Evolutionary conservation across 352 stramenopile genomes (phyloP), one percentile per base, ranked within the genome.

Genomic region (Globisporangium echinulatum): DNA sequence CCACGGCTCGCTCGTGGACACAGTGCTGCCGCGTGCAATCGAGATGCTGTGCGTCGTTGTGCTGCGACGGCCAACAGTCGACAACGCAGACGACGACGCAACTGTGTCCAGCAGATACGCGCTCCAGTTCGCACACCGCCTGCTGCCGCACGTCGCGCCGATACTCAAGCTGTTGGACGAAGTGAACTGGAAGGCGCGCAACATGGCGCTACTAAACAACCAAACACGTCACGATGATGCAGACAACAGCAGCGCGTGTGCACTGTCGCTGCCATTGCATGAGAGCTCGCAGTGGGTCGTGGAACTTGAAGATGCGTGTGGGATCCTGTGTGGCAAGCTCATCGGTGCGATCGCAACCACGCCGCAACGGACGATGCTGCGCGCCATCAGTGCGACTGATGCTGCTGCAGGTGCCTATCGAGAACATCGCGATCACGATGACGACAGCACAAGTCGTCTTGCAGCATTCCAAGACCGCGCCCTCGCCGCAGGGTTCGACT

Each of bases 121-220:
- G 5, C 51, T 81, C 1, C n/a, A 52, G 19, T 52, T 81, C 3
- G 72, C 72, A 9, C 61, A 82, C n/a, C 62, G 54, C 3, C 19
- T 85, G 36, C 42, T 82, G 38, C 77, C 77, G 4, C 64, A 72
- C 25, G 44, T 83, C 0, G 52, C 71, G 33, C 58, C 63, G 14
- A 87, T 87, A 63, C 53, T 85, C 25, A 83, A 87, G 60, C 67
- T 85, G 50, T 54, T 87, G 9, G 77, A 85, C 54, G 77, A 87
- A 73, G 64, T 87, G 36, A 80, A 73, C 49, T 87, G 76, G 71
- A 85, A 85, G 53, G 74, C 77, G 63, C 66, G 72, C 56, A 40
- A 17, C 25, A 14, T 46, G 6, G 49, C 39, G 3, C 7, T 51
- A 7, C 7, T n/a, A 5, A 61, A 60, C 17, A 82, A 85, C 43